These are phyloP conservation scores for Arabidopsis thaliana DNA, from an alignment of 345 rosid genomes.

Conservation along the genomic window TAIR10.1 NC_003070.9:7181001-7181500, in stretches of 20 bases:
- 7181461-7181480: background rate
- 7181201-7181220: conserved; percentile 44
- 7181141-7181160: conserved; percentile 53
- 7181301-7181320: conserved; percentile 30
- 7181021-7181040: conserved; percentile 87
- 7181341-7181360: conserved; percentile 38
- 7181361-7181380: conserved; percentile 27
- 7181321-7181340: conserved; percentile 35
- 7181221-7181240: conserved; percentile 9
- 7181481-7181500: background rate
- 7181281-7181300: background rate
- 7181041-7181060: conserved; percentile 80
- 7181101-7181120: background rate
- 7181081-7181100: background rate
- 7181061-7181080: conserved; percentile 63
- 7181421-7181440: conserved; percentile 1
- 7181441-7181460: background rate
- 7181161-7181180: conserved; percentile 77
- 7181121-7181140: background rate
- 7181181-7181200: conserved; percentile 39
- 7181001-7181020: conserved; percentile 97
- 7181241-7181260: conserved; percentile 32
- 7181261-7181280: background rate
- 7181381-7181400: conserved; percentile 46
- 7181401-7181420: conserved; percentile 35